phyloP scores from a whole-genome alignment of 495 filamentous ascomycete genomes.

The Neurospora sp. region DNA sequence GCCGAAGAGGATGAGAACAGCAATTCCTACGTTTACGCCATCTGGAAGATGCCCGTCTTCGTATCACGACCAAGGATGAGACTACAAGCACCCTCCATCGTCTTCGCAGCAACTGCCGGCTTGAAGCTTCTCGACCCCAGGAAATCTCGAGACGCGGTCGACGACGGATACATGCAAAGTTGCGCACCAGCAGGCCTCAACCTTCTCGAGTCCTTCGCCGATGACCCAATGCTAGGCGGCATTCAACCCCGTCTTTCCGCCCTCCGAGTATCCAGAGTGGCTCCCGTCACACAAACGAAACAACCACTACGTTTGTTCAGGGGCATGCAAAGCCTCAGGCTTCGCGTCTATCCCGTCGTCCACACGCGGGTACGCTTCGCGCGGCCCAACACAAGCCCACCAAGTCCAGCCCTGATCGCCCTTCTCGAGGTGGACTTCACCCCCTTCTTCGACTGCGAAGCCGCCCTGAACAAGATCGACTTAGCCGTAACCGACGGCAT shows the following conservation, averaged over 20 bases:
- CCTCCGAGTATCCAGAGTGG: constrained; percentile 65
- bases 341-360: constrained; percentile 70
- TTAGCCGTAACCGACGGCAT: constrained; percentile 55
- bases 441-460: constrained; percentile 64
- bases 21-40: constrained; percentile 48
- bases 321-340: constrained; percentile 53
- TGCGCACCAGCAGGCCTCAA: constrained; percentile 69
- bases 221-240: constrained; percentile 56
- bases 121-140: constrained; percentile 47
- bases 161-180: constrained; percentile 65
- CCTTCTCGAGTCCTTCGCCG: constrained; percentile 65
- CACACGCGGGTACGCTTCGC: constrained; percentile 78
- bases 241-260: constrained; percentile 68
- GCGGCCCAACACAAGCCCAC: constrained; percentile 52
- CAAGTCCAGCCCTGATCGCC: constrained; percentile 61
- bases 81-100: constrained; percentile 64
- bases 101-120: constrained; percentile 66
- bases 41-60: constrained; percentile 74
- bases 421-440: constrained; percentile 84
- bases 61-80: constrained; percentile 67
- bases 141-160: constrained; percentile 37
- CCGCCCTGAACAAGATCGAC: constrained; percentile 57
- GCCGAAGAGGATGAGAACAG: constrained; percentile 21
- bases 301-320: constrained; percentile 49
- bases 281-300: constrained; percentile 47